Evolutionary conservation across 306 rosid species (phyloP), one percentile per base, ranked within the genome.

Genomic region (Pterocarpus santalinus): DNA sequence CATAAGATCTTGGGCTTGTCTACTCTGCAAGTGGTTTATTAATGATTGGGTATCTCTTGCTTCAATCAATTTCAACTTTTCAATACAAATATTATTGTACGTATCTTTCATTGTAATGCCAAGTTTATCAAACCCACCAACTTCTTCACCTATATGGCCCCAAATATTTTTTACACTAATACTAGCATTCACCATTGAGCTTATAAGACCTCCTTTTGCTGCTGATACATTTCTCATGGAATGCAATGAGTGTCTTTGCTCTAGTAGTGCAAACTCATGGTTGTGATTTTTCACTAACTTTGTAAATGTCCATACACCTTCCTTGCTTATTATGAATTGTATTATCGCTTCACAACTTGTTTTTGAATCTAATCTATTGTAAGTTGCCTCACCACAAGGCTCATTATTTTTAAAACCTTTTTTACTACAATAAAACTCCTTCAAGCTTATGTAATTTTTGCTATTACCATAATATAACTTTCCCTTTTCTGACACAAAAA

Each of bases 201-300:
- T 56, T 56, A 56, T 56, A 28, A 56, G 2, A 3, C 3, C 63
- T 16, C 32, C 30, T 56, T 56, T n/a, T 7, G 4, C 30, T 7
- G n/a, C 6, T 56, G 63, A 56, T 56, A 56, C 63, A 56, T 56
- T 56, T 17, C 63, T 56, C 63, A 56, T 56, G 16, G 63, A 56
- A 16, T 17, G 33, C 16, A 56, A 17, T 7, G n/a, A 56, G 3
- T 17, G 63, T n/a, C 63, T 56, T 56, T 56, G 33, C 63, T 56
- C 30, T 1, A 2, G 33, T 7, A 5, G 63, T 8, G n/a, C 33
- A 56, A 56, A 56, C 8, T n/a, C 32, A 17, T 56, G 63, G 8
- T 16, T 56, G 10, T 56, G 63, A 56, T 56, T 7, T 4, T 15
- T n/a, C 16, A 56, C 63, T 9, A 56, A 17, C 63, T 56, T 56